These are phyloP conservation scores for Lactarius sp. DNA, from an alignment of 768 basidiomycete genomes.

Conservation along the genomic window DNA sequence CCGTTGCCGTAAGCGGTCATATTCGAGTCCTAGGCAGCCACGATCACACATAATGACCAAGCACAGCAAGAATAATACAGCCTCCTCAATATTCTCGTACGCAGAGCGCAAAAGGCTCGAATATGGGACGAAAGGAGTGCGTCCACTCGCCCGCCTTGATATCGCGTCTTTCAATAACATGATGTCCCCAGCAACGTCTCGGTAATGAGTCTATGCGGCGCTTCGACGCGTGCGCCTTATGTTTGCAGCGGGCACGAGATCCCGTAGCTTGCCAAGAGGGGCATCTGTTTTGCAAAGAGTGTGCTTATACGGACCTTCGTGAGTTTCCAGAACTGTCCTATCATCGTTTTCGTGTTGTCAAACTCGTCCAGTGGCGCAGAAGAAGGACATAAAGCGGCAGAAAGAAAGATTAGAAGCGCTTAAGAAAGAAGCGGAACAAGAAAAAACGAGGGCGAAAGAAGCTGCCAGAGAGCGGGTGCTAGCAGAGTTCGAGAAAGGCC, in stretches of 20 bases:
- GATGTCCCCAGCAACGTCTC: conserved; percentile 55
- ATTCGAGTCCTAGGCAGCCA: not conserved
- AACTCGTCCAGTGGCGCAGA: conserved; percentile 65
- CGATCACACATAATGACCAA: conserved; percentile 58
- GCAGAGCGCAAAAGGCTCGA: conserved; percentile 82
- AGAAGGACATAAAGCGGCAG: conserved; percentile 89
- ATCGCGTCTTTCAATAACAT: not conserved
- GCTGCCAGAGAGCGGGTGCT: conserved; percentile 87
- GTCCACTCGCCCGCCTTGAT: conserved; percentile 24
- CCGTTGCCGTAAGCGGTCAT: too few species aligned
- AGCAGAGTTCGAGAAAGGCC: conserved; percentile 83
- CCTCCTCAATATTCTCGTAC: conserved; percentile 85
- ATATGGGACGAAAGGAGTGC: conserved; percentile 76
- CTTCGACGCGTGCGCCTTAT: conserved; percentile 89
- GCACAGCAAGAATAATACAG: conserved; percentile 88
- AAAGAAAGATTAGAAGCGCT: conserved; percentile 71
- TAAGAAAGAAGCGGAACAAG: conserved; percentile 75
- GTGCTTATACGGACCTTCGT: conserved; percentile 82
- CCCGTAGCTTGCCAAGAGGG: conserved; percentile 82
- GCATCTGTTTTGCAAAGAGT: conserved; percentile 95
- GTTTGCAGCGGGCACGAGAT: conserved; percentile 76
- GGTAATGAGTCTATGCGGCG: conserved; percentile 91
- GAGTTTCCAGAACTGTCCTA: conserved; percentile 31
- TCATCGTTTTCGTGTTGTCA: conserved; percentile 1
- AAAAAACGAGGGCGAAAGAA: conserved; percentile 59